phyloP scores from a whole-genome alignment of 805 yeast species.

The Candida ipomoeae region DNA sequence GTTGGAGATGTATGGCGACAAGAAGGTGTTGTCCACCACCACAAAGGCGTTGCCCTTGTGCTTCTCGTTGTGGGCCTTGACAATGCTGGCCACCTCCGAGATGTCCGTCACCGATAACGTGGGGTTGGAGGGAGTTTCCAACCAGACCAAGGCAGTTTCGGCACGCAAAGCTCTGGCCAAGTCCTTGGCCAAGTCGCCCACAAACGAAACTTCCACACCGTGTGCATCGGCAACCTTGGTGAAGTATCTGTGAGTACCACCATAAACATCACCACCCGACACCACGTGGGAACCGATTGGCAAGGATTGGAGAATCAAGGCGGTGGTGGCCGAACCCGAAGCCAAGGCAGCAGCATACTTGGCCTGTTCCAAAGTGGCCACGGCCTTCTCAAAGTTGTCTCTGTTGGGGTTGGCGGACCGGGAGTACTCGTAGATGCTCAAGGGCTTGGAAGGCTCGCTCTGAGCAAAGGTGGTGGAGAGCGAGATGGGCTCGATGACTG shows the following conservation, averaged over 20 bases:
- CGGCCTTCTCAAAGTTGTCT: constrained; percentile 70
- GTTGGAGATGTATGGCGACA: constrained; percentile 82
- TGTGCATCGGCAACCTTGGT: constrained; percentile 79
- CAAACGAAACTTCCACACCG: constrained; percentile 67
- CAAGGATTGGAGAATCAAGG: constrained; percentile 68
- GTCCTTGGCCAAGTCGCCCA: constrained; percentile 59
- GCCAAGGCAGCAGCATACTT: constrained; percentile 71
- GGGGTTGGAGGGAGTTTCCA: constrained; percentile 87
- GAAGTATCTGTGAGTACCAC: constrained; percentile 89
- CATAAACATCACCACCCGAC: constrained; percentile 82
- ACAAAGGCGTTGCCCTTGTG: constrained; percentile 52
- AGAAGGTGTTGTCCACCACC: constrained; percentile 85
- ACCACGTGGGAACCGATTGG: constrained; percentile 70
- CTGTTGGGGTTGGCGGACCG: constrained; percentile 86
- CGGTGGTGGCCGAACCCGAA: constrained; percentile 86
- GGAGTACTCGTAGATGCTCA: constrained; percentile 79
- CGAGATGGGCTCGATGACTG: constrained; percentile 81
- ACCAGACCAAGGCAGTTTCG: constrained; percentile 76
- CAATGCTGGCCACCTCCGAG: constrained; percentile 51
- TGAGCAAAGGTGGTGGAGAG: constrained; percentile 85
- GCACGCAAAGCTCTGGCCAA: constrained; percentile 51
- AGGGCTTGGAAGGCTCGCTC: constrained; percentile 67
- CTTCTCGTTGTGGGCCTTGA: constrained; percentile 41
- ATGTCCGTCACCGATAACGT: constrained; percentile 79
- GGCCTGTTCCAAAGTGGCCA: constrained; percentile 76